Evolutionary conservation across 805 yeast genomes (phyloP).

Genomic region (Dipodascus albidus): DNA sequence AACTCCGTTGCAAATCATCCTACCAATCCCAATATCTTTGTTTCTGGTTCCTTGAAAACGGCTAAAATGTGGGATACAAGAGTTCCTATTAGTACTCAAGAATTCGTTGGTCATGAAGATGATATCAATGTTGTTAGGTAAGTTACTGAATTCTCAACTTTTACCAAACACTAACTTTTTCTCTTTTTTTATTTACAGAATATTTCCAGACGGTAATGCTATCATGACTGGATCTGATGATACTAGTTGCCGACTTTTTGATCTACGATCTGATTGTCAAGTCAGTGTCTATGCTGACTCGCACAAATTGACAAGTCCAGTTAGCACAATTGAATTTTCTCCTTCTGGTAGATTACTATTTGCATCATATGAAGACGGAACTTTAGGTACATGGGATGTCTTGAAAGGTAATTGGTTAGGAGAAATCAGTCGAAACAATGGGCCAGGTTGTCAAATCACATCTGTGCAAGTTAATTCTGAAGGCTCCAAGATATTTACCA

Average conservation of each 20-base stretch:
- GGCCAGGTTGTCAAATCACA: slow-evolving; percentile 32
- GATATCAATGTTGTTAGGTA: slow-evolving; percentile 53
- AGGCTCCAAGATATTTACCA: slow-evolving; percentile 67
- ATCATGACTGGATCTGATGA: slow-evolving; percentile 74
- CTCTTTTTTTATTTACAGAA: no score
- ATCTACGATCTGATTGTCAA: slow-evolving; percentile 66
- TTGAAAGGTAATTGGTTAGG: slow-evolving; percentile 40
- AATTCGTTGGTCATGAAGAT: slow-evolving; percentile 40
- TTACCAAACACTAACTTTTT: background rate
- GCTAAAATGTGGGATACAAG: slow-evolving; percentile 75
- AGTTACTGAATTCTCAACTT: background rate
- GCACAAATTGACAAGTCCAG: slow-evolving; percentile 25
- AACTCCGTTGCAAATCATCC: slow-evolving; percentile 56
- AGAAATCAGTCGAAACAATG: background rate
- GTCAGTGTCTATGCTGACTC: slow-evolving; percentile 34
- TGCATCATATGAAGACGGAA: slow-evolving; percentile 64
- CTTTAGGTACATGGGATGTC: slow-evolving; percentile 70
- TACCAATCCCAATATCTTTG: slow-evolving; percentile 39
- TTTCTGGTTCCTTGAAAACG: slow-evolving; percentile 60
- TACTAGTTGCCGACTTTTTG: slow-evolving; percentile 58
- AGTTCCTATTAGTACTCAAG: slow-evolving; percentile 24
- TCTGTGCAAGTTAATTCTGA: slow-evolving; percentile 58
- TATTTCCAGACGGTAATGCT: slow-evolving; percentile 60
- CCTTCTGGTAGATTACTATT: slow-evolving; percentile 63
- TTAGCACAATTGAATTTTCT: slow-evolving; percentile 62